phyloP scores from a whole-genome alignment of 202 grass and related monocot species.

The Panicum virgatum region DNA sequence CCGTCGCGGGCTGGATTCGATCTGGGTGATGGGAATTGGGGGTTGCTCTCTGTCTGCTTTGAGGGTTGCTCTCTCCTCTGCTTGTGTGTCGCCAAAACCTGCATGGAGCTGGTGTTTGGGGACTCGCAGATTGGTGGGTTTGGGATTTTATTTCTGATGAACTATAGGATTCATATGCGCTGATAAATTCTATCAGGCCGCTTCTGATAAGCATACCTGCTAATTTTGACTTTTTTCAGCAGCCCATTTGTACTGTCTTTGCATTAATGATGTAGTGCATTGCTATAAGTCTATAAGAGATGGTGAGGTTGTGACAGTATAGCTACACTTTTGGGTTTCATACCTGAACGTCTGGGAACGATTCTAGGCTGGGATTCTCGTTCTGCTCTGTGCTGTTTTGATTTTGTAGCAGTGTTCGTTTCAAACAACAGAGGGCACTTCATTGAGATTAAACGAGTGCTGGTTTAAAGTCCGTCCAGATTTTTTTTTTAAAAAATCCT shows the following conservation, averaged over 20 bases:
- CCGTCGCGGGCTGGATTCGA: conserved; percentile 20
- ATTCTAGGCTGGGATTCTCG: not conserved
- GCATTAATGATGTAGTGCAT: conserved; percentile 31
- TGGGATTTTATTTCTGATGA: not conserved
- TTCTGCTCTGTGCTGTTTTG: not conserved
- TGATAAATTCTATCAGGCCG: conserved; percentile 17
- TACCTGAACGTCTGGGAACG: not conserved
- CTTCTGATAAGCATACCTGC: conserved; percentile 20
- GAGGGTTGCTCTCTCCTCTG: conserved; percentile 5
- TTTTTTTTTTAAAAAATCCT: conserved; percentile 9
- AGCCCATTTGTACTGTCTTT: conserved; percentile 31
- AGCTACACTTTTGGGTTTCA: not conserved
- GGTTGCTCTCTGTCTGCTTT: conserved; percentile 1
- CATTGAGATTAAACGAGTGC: conserved; percentile 9
- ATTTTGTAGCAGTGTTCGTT: not conserved
- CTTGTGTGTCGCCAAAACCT: not conserved
- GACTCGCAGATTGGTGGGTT: conserved; percentile 8
- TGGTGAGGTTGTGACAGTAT: not conserved
- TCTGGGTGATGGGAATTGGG: conserved; percentile 28
- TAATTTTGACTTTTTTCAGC: conserved; percentile 30
- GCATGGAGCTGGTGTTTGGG: not conserved
- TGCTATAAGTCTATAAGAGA: no score
- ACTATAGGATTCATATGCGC: not conserved
- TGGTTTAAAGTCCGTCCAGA: not conserved
- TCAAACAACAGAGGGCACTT: not conserved